These are phyloP conservation scores for Lipomyces oligophaga DNA, from an alignment of 805 yeast genomes.

Conservation along the genomic window DNA sequence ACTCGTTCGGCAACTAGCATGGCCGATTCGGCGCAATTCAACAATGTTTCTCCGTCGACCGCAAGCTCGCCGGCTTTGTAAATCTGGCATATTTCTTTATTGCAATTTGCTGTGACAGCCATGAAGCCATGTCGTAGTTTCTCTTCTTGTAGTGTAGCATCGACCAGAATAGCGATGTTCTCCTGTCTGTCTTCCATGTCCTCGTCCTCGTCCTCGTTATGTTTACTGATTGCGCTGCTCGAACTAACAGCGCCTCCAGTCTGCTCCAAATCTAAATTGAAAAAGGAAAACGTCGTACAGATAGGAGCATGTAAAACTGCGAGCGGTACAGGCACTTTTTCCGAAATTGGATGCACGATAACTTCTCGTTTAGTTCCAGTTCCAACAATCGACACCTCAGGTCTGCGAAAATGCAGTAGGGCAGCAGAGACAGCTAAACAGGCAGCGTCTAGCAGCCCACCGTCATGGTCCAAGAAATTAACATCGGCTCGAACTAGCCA, in stretches of 20 bases:
- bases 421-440: slow-evolving; percentile 89
- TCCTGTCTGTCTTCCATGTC: slow-evolving; percentile 18
- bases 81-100: slow-evolving; percentile 85
- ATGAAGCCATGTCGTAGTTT: slow-evolving; percentile 68
- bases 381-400: slow-evolving; percentile 67
- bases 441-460: slow-evolving; percentile 85
- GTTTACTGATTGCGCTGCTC: neutral
- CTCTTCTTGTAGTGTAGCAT: slow-evolving; percentile 77
- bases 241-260: slow-evolving; percentile 1
- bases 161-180: slow-evolving; percentile 53
- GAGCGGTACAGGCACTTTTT: slow-evolving; percentile 81
- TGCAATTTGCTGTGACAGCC: slow-evolving; percentile 83
- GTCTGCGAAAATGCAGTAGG: slow-evolving; percentile 73
- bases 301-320: slow-evolving; percentile 86
- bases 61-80: slow-evolving; percentile 82
- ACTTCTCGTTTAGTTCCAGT: slow-evolving; percentile 28
- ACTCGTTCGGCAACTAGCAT: slow-evolving; percentile 56
- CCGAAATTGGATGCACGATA: slow-evolving; percentile 65
- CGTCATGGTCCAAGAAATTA: slow-evolving; percentile 85
- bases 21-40: slow-evolving; percentile 68
- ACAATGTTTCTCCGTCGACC: slow-evolving; percentile 63
- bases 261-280: slow-evolving; percentile 32
- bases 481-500: slow-evolving; percentile 91
- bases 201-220: slow-evolving; percentile 7
- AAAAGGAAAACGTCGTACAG: slow-evolving; percentile 84